These are phyloP conservation scores for Aspergillus brasiliensis DNA, from an alignment of 2,329 filamentous ascomycete genomes.

Conservation along the genomic window DNA sequence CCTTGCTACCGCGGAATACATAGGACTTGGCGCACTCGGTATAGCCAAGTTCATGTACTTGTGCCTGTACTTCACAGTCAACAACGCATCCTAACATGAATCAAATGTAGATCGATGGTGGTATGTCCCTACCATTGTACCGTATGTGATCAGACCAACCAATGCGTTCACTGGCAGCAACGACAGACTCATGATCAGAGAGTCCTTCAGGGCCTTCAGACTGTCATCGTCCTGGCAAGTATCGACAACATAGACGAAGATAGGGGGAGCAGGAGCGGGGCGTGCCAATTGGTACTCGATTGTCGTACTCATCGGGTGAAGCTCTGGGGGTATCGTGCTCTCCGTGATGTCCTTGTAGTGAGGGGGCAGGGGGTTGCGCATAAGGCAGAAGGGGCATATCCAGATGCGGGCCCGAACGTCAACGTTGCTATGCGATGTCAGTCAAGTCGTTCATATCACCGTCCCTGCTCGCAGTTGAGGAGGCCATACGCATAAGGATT, in stretches of 20 bases:
- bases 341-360: slow-evolving; percentile 72
- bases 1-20: slow-evolving; percentile 96
- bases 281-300: slow-evolving; percentile 67
- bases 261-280: slow-evolving; percentile 65
- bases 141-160: slow-evolving; percentile 68
- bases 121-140: slow-evolving; percentile 75
- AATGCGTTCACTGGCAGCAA: slow-evolving; percentile 64
- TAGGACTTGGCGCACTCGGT: slow-evolving; percentile 98
- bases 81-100: slow-evolving; percentile 8
- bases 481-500: slow-evolving; percentile 87
- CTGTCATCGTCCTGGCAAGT: slow-evolving; percentile 70
- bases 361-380: slow-evolving; percentile 65
- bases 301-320: slow-evolving; percentile 65
- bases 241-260: slow-evolving; percentile 69
- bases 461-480: neutral
- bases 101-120: slow-evolving; percentile 6
- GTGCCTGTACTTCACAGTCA: slow-evolving; percentile 58
- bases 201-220: slow-evolving; percentile 67
- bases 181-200: slow-evolving; percentile 67
- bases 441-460: slow-evolving; percentile 18
- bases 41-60: slow-evolving; percentile 98
- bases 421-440: slow-evolving; percentile 54
- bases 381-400: slow-evolving; percentile 70
- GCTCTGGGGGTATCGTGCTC: slow-evolving; percentile 65
- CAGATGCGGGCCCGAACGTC: slow-evolving; percentile 67